Base-by-base conservation (phyloP, 2,329 filamentous ascomycete genomes). In the Clarireedia paspali region DNA sequence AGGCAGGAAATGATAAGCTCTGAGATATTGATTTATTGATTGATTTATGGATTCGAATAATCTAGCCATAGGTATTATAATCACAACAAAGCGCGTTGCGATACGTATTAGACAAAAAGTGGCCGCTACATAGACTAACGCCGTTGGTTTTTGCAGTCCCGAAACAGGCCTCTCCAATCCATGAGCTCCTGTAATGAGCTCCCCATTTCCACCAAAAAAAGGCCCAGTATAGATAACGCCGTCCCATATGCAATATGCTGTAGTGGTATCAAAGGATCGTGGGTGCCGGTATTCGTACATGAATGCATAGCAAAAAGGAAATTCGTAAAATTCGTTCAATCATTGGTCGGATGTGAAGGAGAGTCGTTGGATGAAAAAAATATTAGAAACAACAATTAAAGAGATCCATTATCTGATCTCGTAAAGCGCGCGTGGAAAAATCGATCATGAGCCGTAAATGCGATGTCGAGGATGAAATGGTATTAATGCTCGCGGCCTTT, bases 251-350 rank as follows among this genome's bases (percentile, higher is more conserved):
- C 64, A 63, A 57, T 49, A 62, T 62, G 60, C 60, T 57, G 56
- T 48, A 55, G 59, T 63, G 55, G 50, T 54, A 57, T 57, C 51
- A 48, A 56, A 57, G 55, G 55, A 57, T 54, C 57, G 64, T 66
- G 64, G 65, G 63, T 60, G 61, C 61, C 62, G 59, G 63, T 66
- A 67, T 64, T 66, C 63, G 62, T 67, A 68, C 63, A 65, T 50
- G 64, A 66, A 65, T 62, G 62, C 62, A 61, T 65, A 66, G 61
- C 56, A 45, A 62, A 15, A 48, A 55, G 44, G 47, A 55, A 58
- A 52, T 60, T 67, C 65, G 57, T 67, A 61, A 62, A 36, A 56
- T 51, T 53, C 65, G 62, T 58, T 65, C 50, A 63, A 59, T 57
- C 63, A 55, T 64, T 55, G 60, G 50, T 58, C 39, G 55, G 52